phyloP scores from a whole-genome alignment of 345 rosid genomes.

The Aethionema arabicum region DNA sequence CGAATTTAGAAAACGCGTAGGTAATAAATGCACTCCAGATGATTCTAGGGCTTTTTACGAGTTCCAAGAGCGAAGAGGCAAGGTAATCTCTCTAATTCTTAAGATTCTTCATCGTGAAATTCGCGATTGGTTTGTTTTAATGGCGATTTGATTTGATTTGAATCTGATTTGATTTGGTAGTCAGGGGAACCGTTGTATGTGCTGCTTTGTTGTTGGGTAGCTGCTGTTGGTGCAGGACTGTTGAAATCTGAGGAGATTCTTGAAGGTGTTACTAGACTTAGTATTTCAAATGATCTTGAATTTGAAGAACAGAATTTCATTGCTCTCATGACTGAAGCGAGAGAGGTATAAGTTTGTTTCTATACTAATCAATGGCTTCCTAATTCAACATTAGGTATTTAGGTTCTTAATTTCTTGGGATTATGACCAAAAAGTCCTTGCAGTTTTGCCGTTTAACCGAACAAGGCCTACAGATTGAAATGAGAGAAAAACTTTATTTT shows the following conservation, averaged over 20 bases:
- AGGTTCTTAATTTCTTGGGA: too few relatives aligned
- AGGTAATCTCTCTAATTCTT: constrained; percentile 38
- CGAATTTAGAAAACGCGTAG: constrained; percentile 88
- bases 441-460: too few relatives aligned
- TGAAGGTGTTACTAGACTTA: constrained; percentile 79
- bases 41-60: constrained; percentile 93
- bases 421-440: too few relatives aligned
- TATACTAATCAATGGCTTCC: too few relatives aligned
- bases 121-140: background rate
- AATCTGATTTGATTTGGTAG: constrained; percentile 42
- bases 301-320: constrained; percentile 89
- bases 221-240: constrained; percentile 96
- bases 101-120: background rate
- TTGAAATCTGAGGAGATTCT: constrained; percentile 89
- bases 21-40: constrained; percentile 62
- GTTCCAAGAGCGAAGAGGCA: constrained; percentile 77
- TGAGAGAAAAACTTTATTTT: too few relatives aligned
- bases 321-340: constrained; percentile 78
- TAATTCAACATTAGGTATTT: too few relatives aligned
- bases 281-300: constrained; percentile 78
- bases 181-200: constrained; percentile 93
- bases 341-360: constrained; percentile 51
- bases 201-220: constrained; percentile 87
- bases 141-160: constrained; percentile 1
- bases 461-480: too few relatives aligned